These are phyloP conservation scores for Globisporangium yorkense DNA, from an alignment of 352 stramenopile genomes.

Conservation along the genomic window DNA sequence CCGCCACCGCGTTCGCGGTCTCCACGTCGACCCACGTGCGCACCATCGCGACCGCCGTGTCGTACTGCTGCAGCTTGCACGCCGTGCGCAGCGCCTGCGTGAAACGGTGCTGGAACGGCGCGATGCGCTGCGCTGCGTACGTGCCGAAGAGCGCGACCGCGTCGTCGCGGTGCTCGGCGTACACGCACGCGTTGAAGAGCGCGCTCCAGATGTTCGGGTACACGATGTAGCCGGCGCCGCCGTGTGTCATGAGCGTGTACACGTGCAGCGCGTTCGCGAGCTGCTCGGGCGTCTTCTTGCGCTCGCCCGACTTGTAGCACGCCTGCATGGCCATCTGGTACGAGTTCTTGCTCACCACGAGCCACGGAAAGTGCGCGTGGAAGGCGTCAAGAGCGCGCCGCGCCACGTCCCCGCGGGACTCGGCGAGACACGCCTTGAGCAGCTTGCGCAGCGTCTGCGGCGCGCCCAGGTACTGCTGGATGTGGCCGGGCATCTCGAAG, in stretches of 20 bases:
- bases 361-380: slow-evolving; percentile 5
- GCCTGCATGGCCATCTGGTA: slow-evolving; percentile 13
- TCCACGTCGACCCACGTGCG: slow-evolving; percentile 19
- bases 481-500: slow-evolving; percentile 1
- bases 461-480: slow-evolving; percentile 2
- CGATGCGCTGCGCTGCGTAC: slow-evolving; percentile 23
- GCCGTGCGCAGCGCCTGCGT: slow-evolving; percentile 24
- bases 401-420: slow-evolving; percentile 6
- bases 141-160: slow-evolving; percentile 20
- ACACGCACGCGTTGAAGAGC: slow-evolving; percentile 33
- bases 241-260: slow-evolving; percentile 18
- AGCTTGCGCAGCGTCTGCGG: slow-evolving; percentile 10
- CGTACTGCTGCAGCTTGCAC: slow-evolving; percentile 19
- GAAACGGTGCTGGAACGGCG: slow-evolving; percentile 25
- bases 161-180: slow-evolving; percentile 16
- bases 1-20: neutral
- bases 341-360: slow-evolving; percentile 8
- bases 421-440: slow-evolving; percentile 5
- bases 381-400: slow-evolving; percentile 3
- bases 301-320: slow-evolving; percentile 1
- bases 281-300: slow-evolving; percentile 3
- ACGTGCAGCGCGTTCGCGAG: slow-evolving; percentile 27
- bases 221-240: slow-evolving; percentile 27
- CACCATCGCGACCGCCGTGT: slow-evolving; percentile 25
- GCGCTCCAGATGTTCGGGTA: slow-evolving; percentile 28